phyloP scores from a whole-genome alignment of 139 green algal genomes.

The Astrephomene gubernaculifera region DNA sequence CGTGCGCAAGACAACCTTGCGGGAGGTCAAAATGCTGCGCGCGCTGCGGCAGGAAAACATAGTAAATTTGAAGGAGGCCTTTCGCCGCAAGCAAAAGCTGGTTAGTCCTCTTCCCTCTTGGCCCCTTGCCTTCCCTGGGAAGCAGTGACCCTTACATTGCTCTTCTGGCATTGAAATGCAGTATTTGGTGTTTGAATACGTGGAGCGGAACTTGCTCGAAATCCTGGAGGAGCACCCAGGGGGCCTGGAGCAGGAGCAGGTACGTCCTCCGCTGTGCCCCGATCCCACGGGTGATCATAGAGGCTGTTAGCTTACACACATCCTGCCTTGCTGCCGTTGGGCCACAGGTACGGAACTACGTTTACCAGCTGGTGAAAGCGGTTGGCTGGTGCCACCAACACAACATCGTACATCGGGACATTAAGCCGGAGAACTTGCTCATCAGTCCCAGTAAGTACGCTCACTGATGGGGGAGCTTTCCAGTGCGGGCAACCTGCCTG shows the following conservation, averaged over 20 bases:
- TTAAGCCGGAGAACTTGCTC: constrained; percentile 91
- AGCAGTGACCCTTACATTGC: background rate
- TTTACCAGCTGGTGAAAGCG: constrained; percentile 82
- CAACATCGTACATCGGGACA: constrained; percentile 82
- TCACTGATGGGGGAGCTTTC: no score
- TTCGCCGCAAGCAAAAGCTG: constrained; percentile 83
- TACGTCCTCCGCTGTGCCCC: constrained; percentile 9
- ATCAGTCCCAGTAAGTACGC: constrained; percentile 62
- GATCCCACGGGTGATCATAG: background rate
- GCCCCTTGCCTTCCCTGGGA: background rate
- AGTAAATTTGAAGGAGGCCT: constrained; percentile 91
- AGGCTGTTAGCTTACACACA: background rate
- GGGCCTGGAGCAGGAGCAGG: constrained; percentile 67
- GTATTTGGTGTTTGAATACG: constrained; percentile 95
- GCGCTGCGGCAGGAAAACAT: constrained; percentile 87
- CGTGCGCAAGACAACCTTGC: constrained; percentile 87
- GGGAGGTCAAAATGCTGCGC: constrained; percentile 90
- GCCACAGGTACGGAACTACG: constrained; percentile 67
- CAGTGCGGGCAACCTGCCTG: no score
- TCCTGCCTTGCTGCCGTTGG: background rate
- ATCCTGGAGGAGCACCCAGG: constrained; percentile 77
- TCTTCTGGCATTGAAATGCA: no score
- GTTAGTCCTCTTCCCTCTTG: constrained; percentile 46
- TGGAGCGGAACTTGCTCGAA: constrained; percentile 88
- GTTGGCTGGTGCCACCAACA: constrained; percentile 79